phyloP scores from a whole-genome alignment of 768 basidiomycete genomes.

The Boletus reticuloceps region DNA sequence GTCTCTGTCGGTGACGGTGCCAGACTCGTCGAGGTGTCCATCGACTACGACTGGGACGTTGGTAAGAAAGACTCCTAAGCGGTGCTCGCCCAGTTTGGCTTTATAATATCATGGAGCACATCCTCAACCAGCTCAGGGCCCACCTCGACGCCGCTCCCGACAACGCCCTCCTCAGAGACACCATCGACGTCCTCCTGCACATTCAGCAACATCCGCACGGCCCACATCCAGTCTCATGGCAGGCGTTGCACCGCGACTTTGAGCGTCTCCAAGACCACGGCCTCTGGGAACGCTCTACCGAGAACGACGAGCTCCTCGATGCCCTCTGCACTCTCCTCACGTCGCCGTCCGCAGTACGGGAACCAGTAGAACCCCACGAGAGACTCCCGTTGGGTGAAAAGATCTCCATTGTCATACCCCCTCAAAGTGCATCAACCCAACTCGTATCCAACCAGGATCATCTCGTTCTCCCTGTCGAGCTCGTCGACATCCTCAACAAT shows the following conservation, averaged over 20 bases:
- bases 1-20: conserved; percentile 12
- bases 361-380: neutral
- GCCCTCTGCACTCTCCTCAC: conserved; percentile 18
- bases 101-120: conserved; percentile 22
- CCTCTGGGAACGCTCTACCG: conserved; percentile 24
- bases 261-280: conserved; percentile 21
- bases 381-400: neutral
- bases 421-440: conserved; percentile 10
- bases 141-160: conserved; percentile 6
- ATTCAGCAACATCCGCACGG: conserved; percentile 22
- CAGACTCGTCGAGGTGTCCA: conserved; percentile 23
- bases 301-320: conserved; percentile 29
- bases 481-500: conserved; percentile 55
- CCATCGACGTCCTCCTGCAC: conserved; percentile 15
- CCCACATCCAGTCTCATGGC: conserved; percentile 23
- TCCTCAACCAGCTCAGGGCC: conserved; percentile 25
- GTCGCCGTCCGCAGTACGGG: neutral
- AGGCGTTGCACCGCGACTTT: conserved; percentile 19
- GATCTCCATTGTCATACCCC: conserved; percentile 16
- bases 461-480: conserved; percentile 48
- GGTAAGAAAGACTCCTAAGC: conserved; percentile 19
- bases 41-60: neutral
- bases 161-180: conserved; percentile 20
- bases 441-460: conserved; percentile 23
- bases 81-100: neutral